These are phyloP conservation scores for Leccinum variicolor DNA, from an alignment of 768 basidiomycete genomes.

Conservation along the genomic window DNA sequence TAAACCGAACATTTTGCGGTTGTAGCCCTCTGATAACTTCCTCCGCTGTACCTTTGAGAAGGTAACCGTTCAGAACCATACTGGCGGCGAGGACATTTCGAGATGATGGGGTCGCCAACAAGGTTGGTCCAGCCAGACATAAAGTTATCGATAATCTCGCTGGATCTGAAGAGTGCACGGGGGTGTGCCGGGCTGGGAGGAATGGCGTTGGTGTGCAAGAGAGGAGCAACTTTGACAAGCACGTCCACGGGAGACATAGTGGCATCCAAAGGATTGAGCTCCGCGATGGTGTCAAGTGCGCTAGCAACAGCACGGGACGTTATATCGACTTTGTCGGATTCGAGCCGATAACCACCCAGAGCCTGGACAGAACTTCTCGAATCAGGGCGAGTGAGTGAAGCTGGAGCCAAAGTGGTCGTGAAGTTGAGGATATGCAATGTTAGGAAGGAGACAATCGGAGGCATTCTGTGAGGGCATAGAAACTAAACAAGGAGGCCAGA, in stretches of 20 bases:
- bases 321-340: constrained; percentile 63
- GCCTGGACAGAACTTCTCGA: constrained; percentile 15
- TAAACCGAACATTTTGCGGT: constrained; percentile 28
- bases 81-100: constrained; percentile 63
- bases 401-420: constrained; percentile 81
- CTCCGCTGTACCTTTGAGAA: constrained; percentile 81
- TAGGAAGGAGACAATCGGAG: constrained; percentile 84
- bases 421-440: constrained; percentile 90
- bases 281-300: constrained; percentile 57
- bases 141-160: constrained; percentile 73
- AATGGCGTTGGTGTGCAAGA: constrained; percentile 51
- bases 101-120: constrained; percentile 9
- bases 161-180: constrained; percentile 33
- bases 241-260: constrained; percentile 35
- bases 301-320: constrained; percentile 55
- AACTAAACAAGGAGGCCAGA: constrained; percentile 6
- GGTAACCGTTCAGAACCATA: constrained; percentile 88
- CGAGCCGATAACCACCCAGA: constrained; percentile 15
- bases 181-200: constrained; percentile 32
- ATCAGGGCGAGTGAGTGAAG: constrained; percentile 46
- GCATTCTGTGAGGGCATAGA: background rate
- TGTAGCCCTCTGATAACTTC: constrained; percentile 37
- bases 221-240: constrained; percentile 60
- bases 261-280: constrained; percentile 18
- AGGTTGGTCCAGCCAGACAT: constrained; percentile 88